Evolutionary conservation across 2,329 filamentous ascomycete genomes (phyloP).

Genomic region (Botrytis tulipae): DNA sequence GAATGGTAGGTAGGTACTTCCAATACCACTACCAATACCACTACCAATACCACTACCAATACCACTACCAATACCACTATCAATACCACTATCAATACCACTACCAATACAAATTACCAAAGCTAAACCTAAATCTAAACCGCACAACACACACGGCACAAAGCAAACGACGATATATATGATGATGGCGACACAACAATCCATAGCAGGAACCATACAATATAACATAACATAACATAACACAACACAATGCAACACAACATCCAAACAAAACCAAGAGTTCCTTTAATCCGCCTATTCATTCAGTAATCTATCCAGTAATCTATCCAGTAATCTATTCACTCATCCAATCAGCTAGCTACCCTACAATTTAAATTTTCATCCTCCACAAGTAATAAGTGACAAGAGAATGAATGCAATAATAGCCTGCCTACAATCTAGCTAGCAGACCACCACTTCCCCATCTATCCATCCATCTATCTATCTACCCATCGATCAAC

Average conservation of each 20-base stretch:
- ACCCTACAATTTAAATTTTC: not conserved
- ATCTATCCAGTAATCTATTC: no score
- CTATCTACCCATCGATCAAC: no score
- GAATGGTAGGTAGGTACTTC: not conserved
- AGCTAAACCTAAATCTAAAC: no score
- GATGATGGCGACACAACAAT: not conserved
- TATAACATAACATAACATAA: not conserved
- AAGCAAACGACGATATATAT: no score
- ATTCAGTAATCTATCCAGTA: not conserved
- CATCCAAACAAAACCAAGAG: not conserved
- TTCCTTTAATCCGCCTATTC: not conserved
- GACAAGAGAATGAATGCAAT: not conserved
- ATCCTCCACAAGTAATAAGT: not conserved
- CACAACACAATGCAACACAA: no score
- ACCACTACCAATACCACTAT: no score
- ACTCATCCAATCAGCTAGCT: not conserved
- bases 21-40: not conserved
- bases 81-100: no score
- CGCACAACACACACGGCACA: no score
- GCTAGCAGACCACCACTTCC: not conserved
- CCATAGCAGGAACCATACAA: not conserved
- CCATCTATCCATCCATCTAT: not conserved
- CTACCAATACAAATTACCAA: no score
- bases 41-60: no score
- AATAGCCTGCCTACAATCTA: not conserved